Conservation (phyloP, 1,284 basidiomycete genomes). For the Lentinula novae-zelandiae region DNA sequence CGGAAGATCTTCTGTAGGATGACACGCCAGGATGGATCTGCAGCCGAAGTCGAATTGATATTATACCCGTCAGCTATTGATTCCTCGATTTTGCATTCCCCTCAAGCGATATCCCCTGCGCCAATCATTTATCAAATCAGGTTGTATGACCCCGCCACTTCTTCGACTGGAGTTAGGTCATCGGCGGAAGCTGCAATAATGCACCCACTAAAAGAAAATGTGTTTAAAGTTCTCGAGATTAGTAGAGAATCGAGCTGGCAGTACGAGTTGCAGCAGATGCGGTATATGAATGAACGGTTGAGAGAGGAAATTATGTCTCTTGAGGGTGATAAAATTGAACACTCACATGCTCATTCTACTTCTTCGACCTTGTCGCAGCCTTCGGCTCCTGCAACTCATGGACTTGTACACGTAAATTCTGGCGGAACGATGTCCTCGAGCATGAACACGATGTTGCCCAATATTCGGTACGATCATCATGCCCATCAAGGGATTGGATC, state of each 20-base stretch:
- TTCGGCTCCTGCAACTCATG: background rate
- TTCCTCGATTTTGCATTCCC: conserved; percentile 21
- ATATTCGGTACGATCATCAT: conserved; percentile 1
- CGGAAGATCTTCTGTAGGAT: conserved; percentile 28
- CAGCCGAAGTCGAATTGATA: conserved; percentile 30
- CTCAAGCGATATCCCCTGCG: conserved; percentile 26
- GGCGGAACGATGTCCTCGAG: background rate
- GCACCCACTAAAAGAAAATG: conserved; percentile 37
- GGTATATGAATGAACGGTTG: conserved; percentile 70
- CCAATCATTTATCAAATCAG: conserved; percentile 34
- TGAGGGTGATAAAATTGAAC: conserved; percentile 29
- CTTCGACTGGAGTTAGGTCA: background rate
- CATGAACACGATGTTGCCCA: background rate
- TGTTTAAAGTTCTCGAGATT: conserved; percentile 75
- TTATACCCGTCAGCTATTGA: conserved; percentile 36
- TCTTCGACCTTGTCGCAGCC: background rate
- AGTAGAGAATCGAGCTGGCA: conserved; percentile 79
- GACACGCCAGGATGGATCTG: conserved; percentile 28
- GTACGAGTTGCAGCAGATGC: conserved; percentile 86
- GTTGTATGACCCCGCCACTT: conserved; percentile 19
- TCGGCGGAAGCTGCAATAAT: conserved; percentile 11
- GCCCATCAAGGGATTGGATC: conserved; percentile 2
- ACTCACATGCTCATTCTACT: background rate
- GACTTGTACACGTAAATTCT: background rate
- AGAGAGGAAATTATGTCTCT: conserved; percentile 63